Conservation (phyloP, 164 flowering plant species). For the Magnolia changhungtana region DNA sequence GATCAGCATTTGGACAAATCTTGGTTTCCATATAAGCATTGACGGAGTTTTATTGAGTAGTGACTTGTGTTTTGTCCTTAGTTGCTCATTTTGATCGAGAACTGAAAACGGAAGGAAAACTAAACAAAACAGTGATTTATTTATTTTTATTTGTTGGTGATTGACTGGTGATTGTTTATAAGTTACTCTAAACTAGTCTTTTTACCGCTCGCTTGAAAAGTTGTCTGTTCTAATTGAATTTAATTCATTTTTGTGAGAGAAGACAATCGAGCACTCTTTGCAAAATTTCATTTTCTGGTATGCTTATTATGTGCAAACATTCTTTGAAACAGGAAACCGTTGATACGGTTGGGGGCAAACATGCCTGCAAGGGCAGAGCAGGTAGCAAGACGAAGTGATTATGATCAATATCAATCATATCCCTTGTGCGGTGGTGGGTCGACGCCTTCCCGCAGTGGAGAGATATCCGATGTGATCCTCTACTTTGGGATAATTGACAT, state of each 20-base stretch:
- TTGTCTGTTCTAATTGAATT: background rate
- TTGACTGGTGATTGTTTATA: background rate
- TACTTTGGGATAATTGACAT: constrained; percentile 28
- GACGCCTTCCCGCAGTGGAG: constrained; percentile 22
- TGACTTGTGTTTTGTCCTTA: background rate
- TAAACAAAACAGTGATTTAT: background rate
- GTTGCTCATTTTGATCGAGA: background rate
- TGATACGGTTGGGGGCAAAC: constrained; percentile 31
- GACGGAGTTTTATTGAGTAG: background rate
- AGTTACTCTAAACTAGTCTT: background rate
- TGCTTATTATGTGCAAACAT: background rate
- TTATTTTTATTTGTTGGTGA: background rate
- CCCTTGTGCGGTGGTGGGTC: constrained; percentile 15
- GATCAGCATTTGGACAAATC: background rate
- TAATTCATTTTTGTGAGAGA: too few relatives aligned
- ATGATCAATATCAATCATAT: constrained; percentile 16
- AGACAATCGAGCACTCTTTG: background rate
- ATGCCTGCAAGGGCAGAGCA: constrained; percentile 44
- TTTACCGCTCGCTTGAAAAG: background rate
- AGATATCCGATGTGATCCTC: constrained; percentile 21
- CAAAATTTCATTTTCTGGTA: background rate
- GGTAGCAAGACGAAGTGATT: constrained; percentile 21
- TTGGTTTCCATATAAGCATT: background rate
- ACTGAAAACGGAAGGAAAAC: background rate
- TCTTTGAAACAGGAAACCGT: constrained; percentile 23